Base-by-base conservation (phyloP, 2,329 filamentous ascomycete species). In the Rhynchosporium agropyri region DNA sequence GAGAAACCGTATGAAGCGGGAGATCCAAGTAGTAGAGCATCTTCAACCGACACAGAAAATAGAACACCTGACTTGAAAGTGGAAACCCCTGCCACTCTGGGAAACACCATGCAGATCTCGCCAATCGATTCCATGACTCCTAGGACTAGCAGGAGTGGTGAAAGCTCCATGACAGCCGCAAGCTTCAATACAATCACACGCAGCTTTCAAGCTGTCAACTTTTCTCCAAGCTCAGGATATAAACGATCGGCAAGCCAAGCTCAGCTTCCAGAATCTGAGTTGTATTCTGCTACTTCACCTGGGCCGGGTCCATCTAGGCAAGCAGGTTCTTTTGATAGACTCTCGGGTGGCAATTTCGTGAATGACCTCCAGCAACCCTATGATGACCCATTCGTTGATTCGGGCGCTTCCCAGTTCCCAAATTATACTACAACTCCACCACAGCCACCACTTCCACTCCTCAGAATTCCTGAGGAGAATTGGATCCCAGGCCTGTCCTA, bases 1-100 rank as follows among this genome's bases (percentile, higher is more conserved):
- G 79, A 80, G 58, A 76, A 75, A 57, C 71, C 74, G 26, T 77
- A 70, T 60, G 70, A 63, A 61, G 63, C 71, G 56, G 65, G 67
- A 36, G 68, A 70, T 61, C 68, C 57, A 45, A 61, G 70, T 55
- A 71, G 70, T 51, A 67, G 71, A 62, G 68, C 69, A 45, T 72
- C 71, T 15, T 72, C 72, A 60, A 70, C 60, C 46, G 62, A 61
- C 10, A 63, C 65, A 8, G 70, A 71, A 43, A 69, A 65, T 46
- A 65, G 63, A 46, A 65, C 65, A 13, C 67, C 63, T 50, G 60
- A 51, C 60, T 61, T 51, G 71, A 72, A 43, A 68, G 65, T 53
- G 62, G 62, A 53, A 65, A 63, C 20, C 65, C 64, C 46, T 20
- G 56, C 56, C 26, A 33, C 49, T 26, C 45, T 38, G 20, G 56